Base-by-base conservation (phyloP, 1,139 yeast species). In the Geotrichum cucujoidarum region DNA sequence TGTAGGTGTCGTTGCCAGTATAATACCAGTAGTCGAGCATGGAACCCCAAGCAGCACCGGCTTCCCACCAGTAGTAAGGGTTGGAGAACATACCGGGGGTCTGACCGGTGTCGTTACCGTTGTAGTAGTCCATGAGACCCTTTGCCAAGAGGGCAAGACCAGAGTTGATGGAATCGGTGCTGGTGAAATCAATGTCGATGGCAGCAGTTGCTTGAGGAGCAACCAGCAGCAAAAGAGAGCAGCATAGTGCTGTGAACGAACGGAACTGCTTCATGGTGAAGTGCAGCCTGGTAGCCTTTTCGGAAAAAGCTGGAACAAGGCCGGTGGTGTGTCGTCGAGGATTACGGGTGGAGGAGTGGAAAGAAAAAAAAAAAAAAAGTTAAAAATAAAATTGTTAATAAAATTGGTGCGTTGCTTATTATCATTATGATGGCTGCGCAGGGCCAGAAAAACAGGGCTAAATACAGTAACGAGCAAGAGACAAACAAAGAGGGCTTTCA, bases 51-150 rank as follows among this genome's bases (percentile, higher is more conserved):
- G 86, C 88, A 51, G 88, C 95, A 55, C 95, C 95, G 39, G 94
- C 92, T 69, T 83, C 86, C 95, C 95, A 88, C 96, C 96, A 88
- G 71, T 83, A 86, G 69, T 84, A 85, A 1, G 95, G 95, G 54
- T 72, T 63, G 16, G 74, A 69, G 64, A 88, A 87, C 83, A 80
- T 77, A 31, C 95, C 95, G 24, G 85, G 76, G 10, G 83, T 73
- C 20, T 86, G 71, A 58, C 73, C 73, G 2, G 62, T 45, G 39
- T 71, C 65, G 48, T 66, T 65, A 16, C 92, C 92, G 30, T 75
- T 77, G 63, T 86, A 84, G 64, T 87, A 87, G 64, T 81, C 80
- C 70, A 86, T 70, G 45, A 82, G 72, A 54, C 95, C 95, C 29
- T 73, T 64, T 8, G 78, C 78, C 14, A 85, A 70, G 21, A 75